Percentiles rank a stretch among this genome's conserved stretches.
phyloP scores from a whole-genome alignment of 2,329 filamentous ascomycete genomes.

The Sporothrix globosa region DNA sequence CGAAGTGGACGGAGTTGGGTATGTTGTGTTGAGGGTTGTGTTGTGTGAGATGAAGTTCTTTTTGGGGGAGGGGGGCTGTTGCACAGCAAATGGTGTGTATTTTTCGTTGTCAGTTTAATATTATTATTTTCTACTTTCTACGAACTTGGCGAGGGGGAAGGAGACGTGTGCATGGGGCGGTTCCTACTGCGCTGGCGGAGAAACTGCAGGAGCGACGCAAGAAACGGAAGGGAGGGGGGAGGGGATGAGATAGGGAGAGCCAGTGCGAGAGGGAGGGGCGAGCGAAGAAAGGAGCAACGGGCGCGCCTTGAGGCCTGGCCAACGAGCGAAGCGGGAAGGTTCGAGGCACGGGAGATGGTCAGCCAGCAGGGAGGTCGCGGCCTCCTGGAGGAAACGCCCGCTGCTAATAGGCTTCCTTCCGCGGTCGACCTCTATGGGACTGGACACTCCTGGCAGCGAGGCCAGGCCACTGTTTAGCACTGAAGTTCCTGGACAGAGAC shows the following conservation, averaged over 20 bases:
- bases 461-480: background rate
- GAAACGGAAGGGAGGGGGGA: constrained; percentile 24
- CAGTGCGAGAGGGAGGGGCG: background rate
- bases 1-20: constrained; percentile 18
- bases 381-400: constrained; percentile 4
- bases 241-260: constrained; percentile 19
- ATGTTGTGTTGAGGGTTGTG: constrained; percentile 18
- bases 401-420: constrained; percentile 12
- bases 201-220: constrained; percentile 16
- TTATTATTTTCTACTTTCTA: constrained; percentile 24
- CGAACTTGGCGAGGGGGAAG: constrained; percentile 16
- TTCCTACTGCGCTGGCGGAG: constrained; percentile 27
- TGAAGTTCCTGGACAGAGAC: constrained; percentile 9
- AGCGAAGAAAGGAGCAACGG: constrained; percentile 26
- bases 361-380: constrained; percentile 26
- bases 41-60: constrained; percentile 26
- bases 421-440: constrained; percentile 4
- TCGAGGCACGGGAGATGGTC: constrained; percentile 29
- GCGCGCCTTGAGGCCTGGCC: constrained; percentile 17
- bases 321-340: constrained; percentile 29
- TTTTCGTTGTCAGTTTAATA: constrained; percentile 17
- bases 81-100: constrained; percentile 24
- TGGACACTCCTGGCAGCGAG: background rate
- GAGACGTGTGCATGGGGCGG: constrained; percentile 25
- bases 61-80: constrained; percentile 23